phyloP scores from a whole-genome alignment of 139 green algal genomes.

The Tetradesmus lagerheimii region DNA sequence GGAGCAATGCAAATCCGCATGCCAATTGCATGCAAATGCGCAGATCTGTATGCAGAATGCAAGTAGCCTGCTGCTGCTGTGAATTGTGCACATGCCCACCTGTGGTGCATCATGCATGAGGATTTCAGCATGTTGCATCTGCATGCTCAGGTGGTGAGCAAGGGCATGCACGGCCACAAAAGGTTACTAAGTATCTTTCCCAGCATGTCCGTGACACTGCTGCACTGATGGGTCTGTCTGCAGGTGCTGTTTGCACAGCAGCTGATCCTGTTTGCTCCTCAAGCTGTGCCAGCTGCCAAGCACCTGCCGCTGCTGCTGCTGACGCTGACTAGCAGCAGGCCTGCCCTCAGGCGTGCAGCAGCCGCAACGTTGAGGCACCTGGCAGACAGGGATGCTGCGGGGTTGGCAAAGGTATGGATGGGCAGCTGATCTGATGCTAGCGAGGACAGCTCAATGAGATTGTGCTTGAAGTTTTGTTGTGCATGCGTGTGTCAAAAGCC shows the following conservation, averaged over 20 bases:
- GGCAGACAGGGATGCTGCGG: slow-evolving; percentile 77
- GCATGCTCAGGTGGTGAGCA: too few species aligned
- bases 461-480: too few species aligned
- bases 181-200: background rate
- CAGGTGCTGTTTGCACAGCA: slow-evolving; percentile 94
- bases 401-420: slow-evolving; percentile 65
- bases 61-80: background rate
- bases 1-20: too few species aligned
- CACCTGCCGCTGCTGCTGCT: slow-evolving; percentile 80
- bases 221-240: background rate
- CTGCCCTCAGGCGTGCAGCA: slow-evolving; percentile 84
- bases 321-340: slow-evolving; percentile 68
- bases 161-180: too few species aligned
- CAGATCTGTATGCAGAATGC: background rate
- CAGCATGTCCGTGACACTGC: background rate
- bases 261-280: slow-evolving; percentile 93
- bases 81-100: too few species aligned
- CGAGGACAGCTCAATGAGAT: too few species aligned
- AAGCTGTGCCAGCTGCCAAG: slow-evolving; percentile 74
- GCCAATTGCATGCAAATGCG: too few species aligned
- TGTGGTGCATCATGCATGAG: too few species aligned
- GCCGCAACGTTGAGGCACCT: slow-evolving; percentile 92
- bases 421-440: too few species aligned
- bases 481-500: too few species aligned
- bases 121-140: background rate